Base-by-base conservation (phyloP, 2,329 filamentous ascomycete genomes). In the Davidsoniella virescens region DNA sequence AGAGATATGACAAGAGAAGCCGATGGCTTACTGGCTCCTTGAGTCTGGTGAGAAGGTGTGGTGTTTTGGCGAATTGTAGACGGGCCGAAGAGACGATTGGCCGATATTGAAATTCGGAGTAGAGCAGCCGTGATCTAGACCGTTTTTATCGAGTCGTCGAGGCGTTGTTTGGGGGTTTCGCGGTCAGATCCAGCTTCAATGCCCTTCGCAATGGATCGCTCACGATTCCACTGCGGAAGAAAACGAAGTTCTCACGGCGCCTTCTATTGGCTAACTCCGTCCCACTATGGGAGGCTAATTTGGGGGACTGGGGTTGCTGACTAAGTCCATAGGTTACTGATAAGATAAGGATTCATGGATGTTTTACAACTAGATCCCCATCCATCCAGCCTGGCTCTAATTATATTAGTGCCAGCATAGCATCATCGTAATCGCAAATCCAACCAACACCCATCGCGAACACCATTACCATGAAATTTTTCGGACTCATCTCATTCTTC, bases 271-370 rank as follows among this genome's bases (percentile, higher is more conserved):
- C 23, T 46, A 38, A 33, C 40, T n/a, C 40, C 2, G 38, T 8
- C 25, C 52, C 48, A 42, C 42, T 44, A 23, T 49, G n/a, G 1
- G 18, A 38, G 12, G 20, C 12, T 29, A 8, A 45, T 45, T 29
- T 44, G 42, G 42, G 42, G 42, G 18, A 44, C 44, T 9, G 10
- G 20, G 20, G 20, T 5, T 29, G 44, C 33, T 47, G 48, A 51
- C 52, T 50, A 53, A 50, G 8, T n/a, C n/a, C 4, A 33, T 17
- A n/a, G 23, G 37, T 5, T 23, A 8, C 12, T 43, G 45, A 52
- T 52, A 52, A 52, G 50, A 52, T 52, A 52, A 52, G 45, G 48
- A 36, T 38, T 44, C 17, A 25, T 36, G 17, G 18, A 12, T 17
- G 14, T 43, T 25, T 43, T 23, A 41, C 39, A 41, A 23, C 20